Evolutionary conservation across 768 basidiomycete species (phyloP).

Genomic region (Rhodotorula taiwanensis): DNA sequence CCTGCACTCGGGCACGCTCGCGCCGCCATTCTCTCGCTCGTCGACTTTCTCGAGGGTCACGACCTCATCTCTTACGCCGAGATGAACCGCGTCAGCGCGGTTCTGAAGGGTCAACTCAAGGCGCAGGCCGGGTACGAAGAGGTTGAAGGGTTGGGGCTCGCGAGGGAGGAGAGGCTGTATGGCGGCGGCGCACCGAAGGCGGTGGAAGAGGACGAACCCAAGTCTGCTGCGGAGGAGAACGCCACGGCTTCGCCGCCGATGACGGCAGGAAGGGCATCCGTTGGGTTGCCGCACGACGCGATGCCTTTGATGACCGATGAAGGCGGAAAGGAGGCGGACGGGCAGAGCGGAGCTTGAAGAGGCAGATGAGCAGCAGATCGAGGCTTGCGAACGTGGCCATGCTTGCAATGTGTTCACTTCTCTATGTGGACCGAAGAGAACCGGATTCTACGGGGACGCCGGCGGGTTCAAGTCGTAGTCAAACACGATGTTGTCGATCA

Average conservation of each 20-base stretch:
- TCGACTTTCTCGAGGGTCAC: slow-evolving; percentile 30
- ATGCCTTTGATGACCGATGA: too few relatives aligned
- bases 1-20: background rate
- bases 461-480: slow-evolving; percentile 43
- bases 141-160: background rate
- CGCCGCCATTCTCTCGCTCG: slow-evolving; percentile 1
- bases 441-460: background rate
- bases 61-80: background rate
- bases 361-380: too few relatives aligned
- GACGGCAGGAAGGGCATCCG: too few relatives aligned
- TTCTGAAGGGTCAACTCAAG: background rate
- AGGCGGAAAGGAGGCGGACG: too few relatives aligned
- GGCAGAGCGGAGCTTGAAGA: too few relatives aligned
- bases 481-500: slow-evolving; percentile 88
- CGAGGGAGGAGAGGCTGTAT: background rate
- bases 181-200: background rate
- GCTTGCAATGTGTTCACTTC: too few relatives aligned
- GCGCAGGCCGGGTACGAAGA: background rate
- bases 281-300: too few relatives aligned
- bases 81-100: background rate
- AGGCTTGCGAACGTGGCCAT: too few relatives aligned
- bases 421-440: too few relatives aligned
- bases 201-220: too few relatives aligned
- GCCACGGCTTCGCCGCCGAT: too few relatives aligned
- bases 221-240: too few relatives aligned